phyloP scores from a whole-genome alignment of 2,329 filamentous ascomycete species.

The Fusarium tricinctum region DNA sequence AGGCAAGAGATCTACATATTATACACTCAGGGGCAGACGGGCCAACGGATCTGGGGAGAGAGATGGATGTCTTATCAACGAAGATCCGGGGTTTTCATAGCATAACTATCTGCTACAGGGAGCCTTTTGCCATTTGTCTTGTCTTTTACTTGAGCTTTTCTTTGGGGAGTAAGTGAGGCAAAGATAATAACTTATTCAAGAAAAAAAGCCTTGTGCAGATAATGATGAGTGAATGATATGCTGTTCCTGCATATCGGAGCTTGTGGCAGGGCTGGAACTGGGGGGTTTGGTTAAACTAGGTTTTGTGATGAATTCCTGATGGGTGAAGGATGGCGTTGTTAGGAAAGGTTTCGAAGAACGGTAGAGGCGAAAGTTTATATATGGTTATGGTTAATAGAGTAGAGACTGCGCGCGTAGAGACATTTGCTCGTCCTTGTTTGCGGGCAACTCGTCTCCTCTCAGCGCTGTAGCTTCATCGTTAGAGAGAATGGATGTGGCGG shows the following conservation, averaged over 20 bases:
- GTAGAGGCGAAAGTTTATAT: neutral
- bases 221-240: neutral
- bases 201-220: slow-evolving; percentile 1
- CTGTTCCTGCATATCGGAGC: slow-evolving; percentile 23
- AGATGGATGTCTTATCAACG: slow-evolving; percentile 42
- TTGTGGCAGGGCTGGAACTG: neutral
- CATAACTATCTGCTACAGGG: slow-evolving; percentile 1
- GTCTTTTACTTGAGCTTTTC: slow-evolving; percentile 22
- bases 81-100: slow-evolving; percentile 18
- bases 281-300: neutral
- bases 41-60: slow-evolving; percentile 29
- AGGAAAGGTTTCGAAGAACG: neutral
- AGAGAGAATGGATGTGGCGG: slow-evolving; percentile 12
- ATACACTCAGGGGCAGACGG: slow-evolving; percentile 28
- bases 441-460: slow-evolving; percentile 8
- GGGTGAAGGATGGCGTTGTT: neutral
- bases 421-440: neutral
- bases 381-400: neutral
- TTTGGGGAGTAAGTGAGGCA: slow-evolving; percentile 1
- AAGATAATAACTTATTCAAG: slow-evolving; percentile 1
- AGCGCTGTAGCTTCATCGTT: neutral
- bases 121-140: slow-evolving; percentile 18
- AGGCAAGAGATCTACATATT: slow-evolving; percentile 17
- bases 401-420: slow-evolving; percentile 10
- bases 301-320: slow-evolving; percentile 14